Evolutionary conservation across 2,329 filamentous ascomycete genomes (phyloP), one percentile per base, ranked within the genome.

Genomic region (Aspergillus ibericus): DNA sequence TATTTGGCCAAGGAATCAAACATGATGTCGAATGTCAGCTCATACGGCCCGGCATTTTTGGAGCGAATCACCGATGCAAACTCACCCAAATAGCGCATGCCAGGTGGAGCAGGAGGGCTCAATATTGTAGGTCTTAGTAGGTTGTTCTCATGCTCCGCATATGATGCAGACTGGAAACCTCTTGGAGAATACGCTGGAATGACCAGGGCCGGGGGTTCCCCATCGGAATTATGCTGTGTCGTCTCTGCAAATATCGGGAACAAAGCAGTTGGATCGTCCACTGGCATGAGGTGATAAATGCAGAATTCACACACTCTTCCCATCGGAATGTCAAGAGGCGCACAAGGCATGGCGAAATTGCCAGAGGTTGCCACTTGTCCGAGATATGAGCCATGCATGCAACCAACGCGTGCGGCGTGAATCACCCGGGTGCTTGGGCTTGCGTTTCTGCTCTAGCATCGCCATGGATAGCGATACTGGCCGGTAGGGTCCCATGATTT

Each of bases 291-390:
- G 62, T 83, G 82, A 51, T 83, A 83, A 1, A 83, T 63, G 7
- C 70, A 78, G 61, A 82, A 83, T 48, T 70, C 7, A 76, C 71
- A 58, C 73, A 79, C 2, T 16, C 75, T 73, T 0, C 82, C 79
- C 25, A 75, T 63, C 9, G 74, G 65, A 16, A 76, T 75, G 15
- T 75, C 71, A 34, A 67, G 65, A 29, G 75, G 74, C 29, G 75
- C 75, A n/a, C 77, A 75, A 1, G 75, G 76, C 34, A 76, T 76
- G 0, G 77, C 81, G 44, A 85, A 78, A 58, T 84, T 84, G 0
- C 83, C 83, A 0, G 77, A 73, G 0, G 81, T 85, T 0, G 81
- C 82, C n/a, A 80, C 78, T 63, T 85, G 82, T 0, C 78, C 77
- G 0, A 73, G 69, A 55, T 85, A 85, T 0, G 78, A 73, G 0